phyloP scores from a whole-genome alignment of 768 basidiomycete species.

The Pleurotus djamor region DNA sequence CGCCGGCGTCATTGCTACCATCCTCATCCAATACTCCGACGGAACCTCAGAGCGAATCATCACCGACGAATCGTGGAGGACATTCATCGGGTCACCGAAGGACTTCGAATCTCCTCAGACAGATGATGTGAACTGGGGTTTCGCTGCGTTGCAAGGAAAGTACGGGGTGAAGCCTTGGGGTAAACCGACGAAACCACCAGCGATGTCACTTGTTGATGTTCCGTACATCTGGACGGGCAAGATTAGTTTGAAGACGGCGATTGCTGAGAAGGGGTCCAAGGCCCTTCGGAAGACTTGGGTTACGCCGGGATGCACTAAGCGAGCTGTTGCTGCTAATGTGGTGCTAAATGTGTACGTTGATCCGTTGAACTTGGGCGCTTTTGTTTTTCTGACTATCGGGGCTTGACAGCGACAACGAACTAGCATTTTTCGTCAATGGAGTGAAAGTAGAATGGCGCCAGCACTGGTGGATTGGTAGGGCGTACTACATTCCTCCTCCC shows the following conservation, averaged over 20 bases:
- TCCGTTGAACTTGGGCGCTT: neutral
- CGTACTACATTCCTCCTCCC: constrained; percentile 25
- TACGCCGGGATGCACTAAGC: constrained; percentile 1
- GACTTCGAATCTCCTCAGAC: neutral
- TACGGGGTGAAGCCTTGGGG: constrained; percentile 3
- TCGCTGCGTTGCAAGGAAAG: neutral
- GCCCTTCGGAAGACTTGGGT: constrained; percentile 2
- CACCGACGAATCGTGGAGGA: constrained; percentile 22
- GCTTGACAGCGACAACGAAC: constrained; percentile 21
- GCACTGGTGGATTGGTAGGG: constrained; percentile 13
- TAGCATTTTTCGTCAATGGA: constrained; percentile 11
- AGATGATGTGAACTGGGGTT: neutral
- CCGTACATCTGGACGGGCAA: constrained; percentile 1
- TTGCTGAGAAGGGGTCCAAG: neutral
- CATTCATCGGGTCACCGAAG: constrained; percentile 2
- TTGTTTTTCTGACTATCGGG: neutral
- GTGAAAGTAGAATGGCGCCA: neutral
- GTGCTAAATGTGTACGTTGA: constrained; percentile 4
- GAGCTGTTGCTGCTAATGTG: neutral
- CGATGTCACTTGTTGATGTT: neutral
- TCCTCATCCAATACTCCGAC: constrained; percentile 20
- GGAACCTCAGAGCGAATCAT: constrained; percentile 14
- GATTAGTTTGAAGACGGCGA: neutral
- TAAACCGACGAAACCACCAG: neutral
- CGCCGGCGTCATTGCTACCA: constrained; percentile 21